A percentile compares a stretch with the other conserved stretches of the same genome.
Evolutionary conservation across 495 filamentous ascomycete genomes (phyloP).

Genomic region (Aspergillus leporis): DNA sequence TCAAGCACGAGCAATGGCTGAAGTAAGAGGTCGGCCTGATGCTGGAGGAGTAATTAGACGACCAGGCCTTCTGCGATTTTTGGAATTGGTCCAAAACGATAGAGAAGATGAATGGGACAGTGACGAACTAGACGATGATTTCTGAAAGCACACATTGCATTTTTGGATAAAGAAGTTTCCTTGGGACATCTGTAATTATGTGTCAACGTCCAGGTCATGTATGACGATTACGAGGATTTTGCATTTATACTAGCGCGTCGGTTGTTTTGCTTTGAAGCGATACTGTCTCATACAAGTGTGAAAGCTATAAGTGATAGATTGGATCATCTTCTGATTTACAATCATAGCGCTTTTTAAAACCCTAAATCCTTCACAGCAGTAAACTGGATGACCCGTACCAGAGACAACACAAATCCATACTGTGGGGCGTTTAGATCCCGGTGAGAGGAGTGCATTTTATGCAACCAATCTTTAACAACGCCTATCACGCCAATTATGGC

Average conservation of each 20-base stretch:
- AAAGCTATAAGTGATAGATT: neutral
- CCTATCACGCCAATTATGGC: neutral
- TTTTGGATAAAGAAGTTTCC: neutral
- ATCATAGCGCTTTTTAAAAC: neutral
- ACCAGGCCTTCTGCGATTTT: slow-evolving; percentile 51
- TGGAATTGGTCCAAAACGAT: slow-evolving; percentile 56
- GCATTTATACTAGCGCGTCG: neutral
- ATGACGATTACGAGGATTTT: slow-evolving; percentile 2
- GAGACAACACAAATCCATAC: neutral
- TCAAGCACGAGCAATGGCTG: slow-evolving; percentile 46
- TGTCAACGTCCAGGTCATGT: neutral
- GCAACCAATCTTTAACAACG: no score
- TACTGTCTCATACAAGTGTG: neutral
- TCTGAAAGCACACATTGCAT: slow-evolving; percentile 17
- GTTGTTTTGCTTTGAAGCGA: neutral
- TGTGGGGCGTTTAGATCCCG: no score
- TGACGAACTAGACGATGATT: slow-evolving; percentile 56
- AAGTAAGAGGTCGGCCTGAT: slow-evolving; percentile 36
- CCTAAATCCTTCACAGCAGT: neutral
- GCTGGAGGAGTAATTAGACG: slow-evolving; percentile 19
- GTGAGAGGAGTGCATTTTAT: no score
- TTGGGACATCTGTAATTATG: neutral
- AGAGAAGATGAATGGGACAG: slow-evolving; percentile 67
- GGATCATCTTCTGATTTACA: neutral
- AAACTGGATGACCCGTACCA: neutral